Percentiles rank a stretch among this genome's conserved stretches.
Conservation (phyloP, 1,139 yeast genomes). For the Debaryomyces nepalensis region DNA sequence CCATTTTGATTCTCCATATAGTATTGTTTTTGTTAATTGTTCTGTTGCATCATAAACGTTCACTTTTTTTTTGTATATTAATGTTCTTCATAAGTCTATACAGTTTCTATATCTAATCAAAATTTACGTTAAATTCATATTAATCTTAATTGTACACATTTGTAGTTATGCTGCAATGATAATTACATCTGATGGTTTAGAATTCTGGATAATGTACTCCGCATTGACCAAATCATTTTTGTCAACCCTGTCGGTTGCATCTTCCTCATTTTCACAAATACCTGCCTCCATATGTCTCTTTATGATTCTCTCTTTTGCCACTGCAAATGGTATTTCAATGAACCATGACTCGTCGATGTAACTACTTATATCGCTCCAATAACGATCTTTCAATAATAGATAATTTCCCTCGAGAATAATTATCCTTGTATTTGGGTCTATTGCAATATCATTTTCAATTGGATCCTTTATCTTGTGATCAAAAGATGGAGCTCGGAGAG, state of each 20-base stretch:
- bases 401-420: conserved; percentile 72
- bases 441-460: conserved; percentile 49
- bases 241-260: conserved; percentile 66
- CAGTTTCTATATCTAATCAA: conserved; percentile 3
- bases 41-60: conserved; percentile 8
- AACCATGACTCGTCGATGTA: conserved; percentile 51
- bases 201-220: conserved; percentile 49
- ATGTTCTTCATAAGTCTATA: conserved; percentile 5
- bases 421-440: conserved; percentile 49
- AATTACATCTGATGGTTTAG: conserved; percentile 29
- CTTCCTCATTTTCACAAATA: conserved; percentile 55
- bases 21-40: conserved; percentile 1
- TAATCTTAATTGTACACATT: not conserved
- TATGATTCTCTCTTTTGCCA: conserved; percentile 64
- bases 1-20: conserved; percentile 3
- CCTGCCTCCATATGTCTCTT: conserved; percentile 75
- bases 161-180: conserved; percentile 18
- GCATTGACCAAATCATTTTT: conserved; percentile 77
- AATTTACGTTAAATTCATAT: conserved; percentile 9
- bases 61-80: conserved; percentile 11
- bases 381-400: conserved; percentile 50
- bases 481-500: conserved; percentile 66
- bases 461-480: conserved; percentile 78
- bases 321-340: conserved; percentile 46
- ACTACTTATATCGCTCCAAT: conserved; percentile 52